Conservation (phyloP, 495 filamentous ascomycete genomes). For the Penicillium lividum region DNA sequence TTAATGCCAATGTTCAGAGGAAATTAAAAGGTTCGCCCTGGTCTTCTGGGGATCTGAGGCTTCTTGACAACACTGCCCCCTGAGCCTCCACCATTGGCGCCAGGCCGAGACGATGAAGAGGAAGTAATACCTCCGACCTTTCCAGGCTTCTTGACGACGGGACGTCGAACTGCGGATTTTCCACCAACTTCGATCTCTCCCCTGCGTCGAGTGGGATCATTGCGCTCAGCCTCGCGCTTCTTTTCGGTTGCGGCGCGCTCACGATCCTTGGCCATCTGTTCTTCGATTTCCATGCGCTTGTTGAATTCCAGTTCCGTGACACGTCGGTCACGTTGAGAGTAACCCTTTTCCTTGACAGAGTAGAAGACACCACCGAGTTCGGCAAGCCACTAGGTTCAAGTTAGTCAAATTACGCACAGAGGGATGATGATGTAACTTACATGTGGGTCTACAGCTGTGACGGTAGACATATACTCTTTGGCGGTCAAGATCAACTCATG, state of each 20-base stretch:
- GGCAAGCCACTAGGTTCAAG: slow-evolving; percentile 71
- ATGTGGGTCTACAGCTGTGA: slow-evolving; percentile 94
- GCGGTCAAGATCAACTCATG: slow-evolving; percentile 96
- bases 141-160: slow-evolving; percentile 36
- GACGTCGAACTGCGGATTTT: slow-evolving; percentile 40
- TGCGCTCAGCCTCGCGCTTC: slow-evolving; percentile 48
- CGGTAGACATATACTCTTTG: slow-evolving; percentile 98
- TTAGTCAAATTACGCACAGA: slow-evolving; percentile 15
- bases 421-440: slow-evolving; percentile 36
- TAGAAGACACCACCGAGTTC: slow-evolving; percentile 99
- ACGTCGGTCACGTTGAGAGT: slow-evolving; percentile 82
- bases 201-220: slow-evolving; percentile 36
- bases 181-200: slow-evolving; percentile 43
- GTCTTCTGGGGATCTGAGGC: slow-evolving; percentile 54
- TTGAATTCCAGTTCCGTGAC: slow-evolving; percentile 95
- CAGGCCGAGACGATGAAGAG: slow-evolving; percentile 48
- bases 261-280: slow-evolving; percentile 88
- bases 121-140: slow-evolving; percentile 46
- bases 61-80: slow-evolving; percentile 59
- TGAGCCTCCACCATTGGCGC: slow-evolving; percentile 44
- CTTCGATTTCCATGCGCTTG: slow-evolving; percentile 91
- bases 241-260: slow-evolving; percentile 59
- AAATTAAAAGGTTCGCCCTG: slow-evolving; percentile 54
- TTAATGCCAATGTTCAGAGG: background rate
- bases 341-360: slow-evolving; percentile 96